Conservation (phyloP, 2,329 filamentous ascomycete genomes). For the Geoglossum cookeanum region DNA sequence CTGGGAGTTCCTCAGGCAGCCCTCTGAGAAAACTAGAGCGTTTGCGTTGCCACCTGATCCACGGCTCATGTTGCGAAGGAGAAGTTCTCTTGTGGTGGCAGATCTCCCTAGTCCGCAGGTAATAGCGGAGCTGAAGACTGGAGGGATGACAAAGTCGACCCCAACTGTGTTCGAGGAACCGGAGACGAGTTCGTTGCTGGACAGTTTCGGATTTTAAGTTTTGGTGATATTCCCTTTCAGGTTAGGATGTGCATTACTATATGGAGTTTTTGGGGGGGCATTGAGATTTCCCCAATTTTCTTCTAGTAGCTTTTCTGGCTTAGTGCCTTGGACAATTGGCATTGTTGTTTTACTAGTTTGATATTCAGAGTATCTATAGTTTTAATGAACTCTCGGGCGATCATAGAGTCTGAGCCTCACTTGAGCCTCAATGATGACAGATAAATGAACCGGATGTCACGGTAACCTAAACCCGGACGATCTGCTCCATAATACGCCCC, state of each 20-base stretch:
- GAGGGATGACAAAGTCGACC: slow-evolving; percentile 27
- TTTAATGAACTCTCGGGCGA: too few relatives aligned
- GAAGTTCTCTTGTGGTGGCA: slow-evolving; percentile 62
- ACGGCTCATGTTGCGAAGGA: slow-evolving; percentile 45
- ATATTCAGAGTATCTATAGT: too few relatives aligned
- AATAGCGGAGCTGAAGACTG: slow-evolving; percentile 8
- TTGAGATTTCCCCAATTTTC: not conserved
- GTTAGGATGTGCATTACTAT: not conserved
- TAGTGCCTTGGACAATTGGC: not conserved
- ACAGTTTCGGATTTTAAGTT: slow-evolving; percentile 73
- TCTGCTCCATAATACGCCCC: not conserved
- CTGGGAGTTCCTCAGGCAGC: slow-evolving; percentile 51
- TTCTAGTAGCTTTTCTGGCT: not conserved
- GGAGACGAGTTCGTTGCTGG: slow-evolving; percentile 70
- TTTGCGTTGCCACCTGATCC: slow-evolving; percentile 30
- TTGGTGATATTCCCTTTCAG: not conserved
- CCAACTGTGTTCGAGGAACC: slow-evolving; percentile 80
- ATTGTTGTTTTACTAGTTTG: not conserved
- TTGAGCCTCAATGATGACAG: not conserved
- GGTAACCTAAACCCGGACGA: too few relatives aligned
- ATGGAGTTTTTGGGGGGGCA: not conserved
- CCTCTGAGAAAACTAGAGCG: slow-evolving; percentile 7
- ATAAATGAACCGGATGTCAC: not conserved
- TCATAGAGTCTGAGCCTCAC: not conserved
- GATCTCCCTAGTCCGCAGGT: slow-evolving; percentile 35